These are phyloP conservation scores for Omphalea diandra DNA, from an alignment of 441 rosid species.

Conservation along the genomic window DNA sequence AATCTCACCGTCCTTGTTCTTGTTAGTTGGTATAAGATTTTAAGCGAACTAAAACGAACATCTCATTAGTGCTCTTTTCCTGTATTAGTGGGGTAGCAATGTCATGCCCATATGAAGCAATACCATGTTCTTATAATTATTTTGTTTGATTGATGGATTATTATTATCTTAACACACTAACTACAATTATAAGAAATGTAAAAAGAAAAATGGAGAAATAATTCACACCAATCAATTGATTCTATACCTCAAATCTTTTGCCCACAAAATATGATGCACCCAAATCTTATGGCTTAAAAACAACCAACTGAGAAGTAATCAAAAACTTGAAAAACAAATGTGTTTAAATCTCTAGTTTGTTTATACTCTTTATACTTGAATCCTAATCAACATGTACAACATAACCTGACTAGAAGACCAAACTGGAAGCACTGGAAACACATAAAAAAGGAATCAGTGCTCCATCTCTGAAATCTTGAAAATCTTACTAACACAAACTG, in stretches of 20 bases:
- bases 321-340: neutral
- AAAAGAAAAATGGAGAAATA: conserved; percentile 4
- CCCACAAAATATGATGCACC: neutral
- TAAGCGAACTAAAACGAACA: neutral
- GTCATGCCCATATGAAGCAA: conserved; percentile 4
- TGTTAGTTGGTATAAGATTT: neutral
- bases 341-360: neutral
- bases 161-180: conserved; percentile 11
- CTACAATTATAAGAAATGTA: conserved; percentile 22
- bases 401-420: conserved; percentile 12
- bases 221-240: conserved; percentile 14
- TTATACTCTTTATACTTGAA: conserved; percentile 5
- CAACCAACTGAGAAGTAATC: neutral
- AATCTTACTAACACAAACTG: conserved; percentile 7
- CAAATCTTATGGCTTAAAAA: neutral
- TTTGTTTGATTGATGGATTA: too few relatives aligned
- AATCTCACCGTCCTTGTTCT: neutral
- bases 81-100: conserved; percentile 15
- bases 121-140: conserved; percentile 21
- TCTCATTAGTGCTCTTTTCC: neutral
- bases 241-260: neutral
- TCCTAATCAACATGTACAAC: conserved; percentile 4
- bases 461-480: conserved; percentile 14
- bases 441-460: conserved; percentile 26
- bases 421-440: conserved; percentile 37